Evolutionary conservation across 1,139 yeast species (phyloP).

Genomic region (Nadsonia commutata): DNA sequence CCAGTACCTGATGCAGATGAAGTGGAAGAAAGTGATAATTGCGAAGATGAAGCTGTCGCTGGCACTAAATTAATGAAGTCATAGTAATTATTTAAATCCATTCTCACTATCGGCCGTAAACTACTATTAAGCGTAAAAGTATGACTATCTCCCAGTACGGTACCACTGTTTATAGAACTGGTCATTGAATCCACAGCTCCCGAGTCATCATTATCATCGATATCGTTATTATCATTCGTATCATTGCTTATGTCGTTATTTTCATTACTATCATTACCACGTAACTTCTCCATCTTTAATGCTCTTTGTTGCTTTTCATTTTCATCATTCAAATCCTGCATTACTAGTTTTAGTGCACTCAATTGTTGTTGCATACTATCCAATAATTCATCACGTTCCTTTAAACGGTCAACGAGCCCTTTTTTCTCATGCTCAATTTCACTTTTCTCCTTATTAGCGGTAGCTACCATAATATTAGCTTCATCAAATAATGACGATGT

Average conservation of each 20-base stretch:
- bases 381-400: slow-evolving; percentile 57
- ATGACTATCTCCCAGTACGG: too few species aligned
- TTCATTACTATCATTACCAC: too few species aligned
- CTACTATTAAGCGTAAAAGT: background rate
- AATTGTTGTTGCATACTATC: slow-evolving; percentile 57
- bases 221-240: too few species aligned
- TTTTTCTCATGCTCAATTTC: slow-evolving; percentile 28
- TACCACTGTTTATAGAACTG: too few species aligned
- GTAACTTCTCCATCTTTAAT: background rate
- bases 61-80: slow-evolving; percentile 2
- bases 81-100: slow-evolving; percentile 1
- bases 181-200: too few species aligned
- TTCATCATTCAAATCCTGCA: slow-evolving; percentile 31
- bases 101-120: slow-evolving; percentile 11
- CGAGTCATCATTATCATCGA: too few species aligned
- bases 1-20: slow-evolving; percentile 6
- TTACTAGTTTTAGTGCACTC: slow-evolving; percentile 46
- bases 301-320: slow-evolving; percentile 10
- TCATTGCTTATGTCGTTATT: too few species aligned
- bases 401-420: slow-evolving; percentile 48
- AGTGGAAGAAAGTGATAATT: slow-evolving; percentile 6
- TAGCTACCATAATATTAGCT: slow-evolving; percentile 60
- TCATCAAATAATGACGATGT: slow-evolving; percentile 54
- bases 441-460: slow-evolving; percentile 35
- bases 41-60: slow-evolving; percentile 3